Evolutionary conservation across 2,329 filamentous ascomycete species (phyloP).

Genomic region (Penicillium sp.): DNA sequence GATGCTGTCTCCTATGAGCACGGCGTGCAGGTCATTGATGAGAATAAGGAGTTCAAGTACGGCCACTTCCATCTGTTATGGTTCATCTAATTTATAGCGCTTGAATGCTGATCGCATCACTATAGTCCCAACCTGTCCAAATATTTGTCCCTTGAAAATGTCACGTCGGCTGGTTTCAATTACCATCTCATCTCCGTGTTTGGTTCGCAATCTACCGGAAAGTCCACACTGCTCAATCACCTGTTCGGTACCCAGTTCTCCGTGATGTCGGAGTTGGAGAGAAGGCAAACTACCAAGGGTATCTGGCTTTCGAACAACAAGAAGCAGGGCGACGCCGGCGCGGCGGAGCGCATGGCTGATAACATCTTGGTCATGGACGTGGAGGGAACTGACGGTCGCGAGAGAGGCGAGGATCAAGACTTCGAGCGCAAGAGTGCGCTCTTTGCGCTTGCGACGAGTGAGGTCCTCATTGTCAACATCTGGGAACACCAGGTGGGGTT

Average conservation of each 20-base stretch:
- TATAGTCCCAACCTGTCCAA: constrained; percentile 69
- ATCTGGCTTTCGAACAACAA: constrained; percentile 99
- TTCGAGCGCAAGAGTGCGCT: constrained; percentile 98
- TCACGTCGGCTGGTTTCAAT: constrained; percentile 91
- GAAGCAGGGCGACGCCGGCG: constrained; percentile 44
- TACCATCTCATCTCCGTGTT: constrained; percentile 99
- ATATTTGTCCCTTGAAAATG: constrained; percentile 75
- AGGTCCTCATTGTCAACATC: constrained; percentile 97
- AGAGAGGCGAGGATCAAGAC: constrained; percentile 96
- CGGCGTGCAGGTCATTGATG: constrained; percentile 95
- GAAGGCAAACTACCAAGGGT: constrained; percentile 95
- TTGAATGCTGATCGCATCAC: constrained; percentile 12
- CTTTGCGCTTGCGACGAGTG: constrained; percentile 94
- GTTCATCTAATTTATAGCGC: neutral
- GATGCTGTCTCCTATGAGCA: constrained; percentile 65
- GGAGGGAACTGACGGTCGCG: constrained; percentile 92
- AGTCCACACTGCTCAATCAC: constrained; percentile 93
- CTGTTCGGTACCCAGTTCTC: constrained; percentile 95
- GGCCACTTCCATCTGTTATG: constrained; percentile 30
- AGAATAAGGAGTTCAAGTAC: constrained; percentile 95
- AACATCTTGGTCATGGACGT: constrained; percentile 99
- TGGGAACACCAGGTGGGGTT: constrained; percentile 99
- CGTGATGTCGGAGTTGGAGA: constrained; percentile 93
- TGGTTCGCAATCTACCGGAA: constrained; percentile 96
- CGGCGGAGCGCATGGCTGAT: constrained; percentile 70